Conservation (phyloP, 2,329 filamentous ascomycete genomes). For the Trichophyton mentagrophytes region DNA sequence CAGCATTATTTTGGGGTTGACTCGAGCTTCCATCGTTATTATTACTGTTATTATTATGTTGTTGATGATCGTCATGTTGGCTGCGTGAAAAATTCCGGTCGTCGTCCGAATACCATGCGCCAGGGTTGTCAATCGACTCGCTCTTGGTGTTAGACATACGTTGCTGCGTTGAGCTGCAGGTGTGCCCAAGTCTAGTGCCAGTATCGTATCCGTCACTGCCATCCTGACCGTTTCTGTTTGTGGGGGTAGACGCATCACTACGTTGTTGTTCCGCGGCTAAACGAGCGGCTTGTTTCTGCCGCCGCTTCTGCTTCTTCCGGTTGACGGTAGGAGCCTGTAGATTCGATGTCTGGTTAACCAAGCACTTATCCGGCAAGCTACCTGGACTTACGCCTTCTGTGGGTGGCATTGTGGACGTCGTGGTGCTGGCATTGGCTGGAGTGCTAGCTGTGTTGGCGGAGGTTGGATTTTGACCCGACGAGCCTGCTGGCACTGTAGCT, state of each 20-base stretch:
- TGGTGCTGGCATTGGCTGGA: conserved; percentile 2
- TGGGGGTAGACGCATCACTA: conserved; percentile 18
- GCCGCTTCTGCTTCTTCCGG: conserved; percentile 88
- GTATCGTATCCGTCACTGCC: conserved; percentile 15
- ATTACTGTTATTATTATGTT: conserved; percentile 15
- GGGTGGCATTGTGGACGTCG: background rate
- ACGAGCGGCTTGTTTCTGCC: conserved; percentile 68
- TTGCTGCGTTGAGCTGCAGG: conserved; percentile 15
- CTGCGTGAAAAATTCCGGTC: conserved; percentile 27
- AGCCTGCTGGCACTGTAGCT: conserved; percentile 10
- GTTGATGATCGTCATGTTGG: conserved; percentile 17
- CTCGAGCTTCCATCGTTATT: conserved; percentile 15
- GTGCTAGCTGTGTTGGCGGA: conserved; percentile 3
- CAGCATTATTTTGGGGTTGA: conserved; percentile 12
- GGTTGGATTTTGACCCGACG: conserved; percentile 8
- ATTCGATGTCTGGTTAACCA: conserved; percentile 1
- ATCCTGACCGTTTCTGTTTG: conserved; percentile 23
- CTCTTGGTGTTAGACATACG: conserved; percentile 1
- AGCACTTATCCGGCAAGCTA: background rate
- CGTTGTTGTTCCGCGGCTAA: conserved; percentile 45
- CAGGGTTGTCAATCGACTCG: conserved; percentile 39
- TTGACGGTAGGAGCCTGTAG: conserved; percentile 43
- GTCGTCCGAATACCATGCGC: conserved; percentile 45
- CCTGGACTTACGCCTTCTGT: background rate
- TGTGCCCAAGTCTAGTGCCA: conserved; percentile 17